Base-by-base conservation (phyloP, 768 basidiomycete genomes). In the Lyophyllum decastes region DNA sequence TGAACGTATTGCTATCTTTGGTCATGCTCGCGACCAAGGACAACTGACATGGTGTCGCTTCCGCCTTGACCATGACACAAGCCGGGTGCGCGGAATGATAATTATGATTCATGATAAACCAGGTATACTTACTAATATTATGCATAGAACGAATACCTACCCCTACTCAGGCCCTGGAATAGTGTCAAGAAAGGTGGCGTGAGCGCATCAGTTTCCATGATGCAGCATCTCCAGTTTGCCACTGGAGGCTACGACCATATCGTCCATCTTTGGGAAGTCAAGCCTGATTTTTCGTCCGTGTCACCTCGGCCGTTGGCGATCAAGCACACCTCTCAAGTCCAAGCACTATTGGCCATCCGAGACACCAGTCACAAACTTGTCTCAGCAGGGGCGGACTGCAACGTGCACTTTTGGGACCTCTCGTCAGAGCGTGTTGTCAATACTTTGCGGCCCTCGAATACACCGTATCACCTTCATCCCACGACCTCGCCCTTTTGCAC, bases 231-330 rank as follows among this genome's bases (percentile, higher is more conserved):
- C 35, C 67, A 70, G 66, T 82, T 83, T 64, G 80, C 72, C 2
- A 83, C 73, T 9, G 82, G 81, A 24, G 81, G 82, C 5, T 74
- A 79, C 47, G 80, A 83, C 64, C 81, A 81, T 53, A 53, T 61
- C 35, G 72, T 83, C 17, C 80, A 81, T 55, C 63, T 82, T 6
- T 83, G 83, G 83, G 68, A 73, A 16, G 53, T 81, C 27, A 61
- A 72, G 6, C 63, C 66, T 4, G 73, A 74, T 59, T 50, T 73
- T 38, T 66, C 72, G 24, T 57, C 69, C 27, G 71, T 73, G 24
- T 66, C 71, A 1, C 63, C 71, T 0, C 60, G 60, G 6, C 65
- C 68, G 30, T 60, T 81, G 27, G 61, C 68, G 21, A 76, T 82
- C 57, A 78, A 69, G 54, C 83, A 83, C 61, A 69, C 62, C 24